These are phyloP conservation scores for Garcia nutans DNA, from an alignment of 345 rosid genomes.

Conservation along the genomic window DNA sequence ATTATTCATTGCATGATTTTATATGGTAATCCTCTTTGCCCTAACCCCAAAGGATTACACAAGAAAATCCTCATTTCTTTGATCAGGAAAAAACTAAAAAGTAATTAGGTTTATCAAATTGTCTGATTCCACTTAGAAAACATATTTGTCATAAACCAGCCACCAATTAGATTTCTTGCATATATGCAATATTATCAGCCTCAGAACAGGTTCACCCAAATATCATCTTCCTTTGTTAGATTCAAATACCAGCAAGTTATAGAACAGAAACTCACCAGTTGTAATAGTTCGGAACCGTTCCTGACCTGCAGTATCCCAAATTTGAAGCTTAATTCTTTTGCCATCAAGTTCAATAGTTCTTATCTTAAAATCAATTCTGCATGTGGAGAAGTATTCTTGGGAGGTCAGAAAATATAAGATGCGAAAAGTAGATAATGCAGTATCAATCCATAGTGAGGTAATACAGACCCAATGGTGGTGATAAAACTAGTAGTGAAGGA, in stretches of 20 bases:
- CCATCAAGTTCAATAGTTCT: slow-evolving; percentile 95
- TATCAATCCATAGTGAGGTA: neutral
- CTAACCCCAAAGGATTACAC: neutral
- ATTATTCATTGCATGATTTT: neutral
- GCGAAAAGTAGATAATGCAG: neutral
- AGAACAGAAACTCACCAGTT: slow-evolving; percentile 54
- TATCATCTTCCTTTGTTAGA: neutral
- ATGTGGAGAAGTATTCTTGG: neutral
- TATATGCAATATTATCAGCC: neutral
- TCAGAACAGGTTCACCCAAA: neutral
- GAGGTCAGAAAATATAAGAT: neutral
- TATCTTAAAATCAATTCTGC: slow-evolving; percentile 95
- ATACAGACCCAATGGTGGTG: slow-evolving; percentile 82
- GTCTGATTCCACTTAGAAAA: neutral
- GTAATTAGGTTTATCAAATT: neutral
- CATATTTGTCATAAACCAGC: neutral
- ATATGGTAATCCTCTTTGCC: neutral
- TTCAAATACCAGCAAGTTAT: neutral
- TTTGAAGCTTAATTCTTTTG: slow-evolving; percentile 88
- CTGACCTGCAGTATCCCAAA: slow-evolving; percentile 97
- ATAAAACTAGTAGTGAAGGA: slow-evolving; percentile 96
- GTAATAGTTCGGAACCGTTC: slow-evolving; percentile 91
- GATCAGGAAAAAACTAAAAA: neutral
- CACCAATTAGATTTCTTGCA: slow-evolving; percentile 2
- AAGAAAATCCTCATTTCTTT: neutral